These are phyloP conservation scores for Globomyces pollinis-pini DNA, from an alignment of 192 early-diverging fungal genomes.

Conservation along the genomic window DNA sequence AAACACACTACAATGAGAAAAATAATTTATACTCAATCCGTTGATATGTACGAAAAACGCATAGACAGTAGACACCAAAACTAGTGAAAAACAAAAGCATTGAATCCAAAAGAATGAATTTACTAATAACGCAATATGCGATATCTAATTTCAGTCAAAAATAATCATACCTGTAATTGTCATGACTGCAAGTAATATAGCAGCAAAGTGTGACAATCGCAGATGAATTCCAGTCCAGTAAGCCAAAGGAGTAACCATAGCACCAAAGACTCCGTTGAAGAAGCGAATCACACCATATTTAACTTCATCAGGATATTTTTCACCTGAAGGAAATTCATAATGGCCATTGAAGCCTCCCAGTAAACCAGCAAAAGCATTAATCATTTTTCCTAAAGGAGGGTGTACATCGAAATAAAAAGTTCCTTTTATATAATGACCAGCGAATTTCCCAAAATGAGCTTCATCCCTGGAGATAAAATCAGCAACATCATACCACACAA, in stretches of 20 bases:
- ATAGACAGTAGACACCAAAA: constrained; percentile 56
- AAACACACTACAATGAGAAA: too few relatives aligned
- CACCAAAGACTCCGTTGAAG: constrained; percentile 83
- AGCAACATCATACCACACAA: too few relatives aligned
- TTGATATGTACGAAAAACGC: constrained; percentile 69
- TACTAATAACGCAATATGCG: constrained; percentile 67
- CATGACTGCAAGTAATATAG: constrained; percentile 70
- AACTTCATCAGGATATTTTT: constrained; percentile 68
- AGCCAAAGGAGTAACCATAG: constrained; percentile 77
- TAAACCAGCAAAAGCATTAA: constrained; percentile 75
- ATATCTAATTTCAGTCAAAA: constrained; percentile 47
- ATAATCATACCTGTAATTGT: constrained; percentile 36
- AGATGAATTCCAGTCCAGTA: constrained; percentile 79
- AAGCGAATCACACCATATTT: constrained; percentile 85
- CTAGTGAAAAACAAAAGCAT: constrained; percentile 89
- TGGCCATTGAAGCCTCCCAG: constrained; percentile 80
- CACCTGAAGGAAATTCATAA: constrained; percentile 76
- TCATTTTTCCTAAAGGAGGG: constrained; percentile 95
- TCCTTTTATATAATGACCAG: constrained; percentile 81
- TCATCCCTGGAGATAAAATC: too few relatives aligned
- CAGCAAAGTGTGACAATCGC: constrained; percentile 55
- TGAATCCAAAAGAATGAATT: constrained; percentile 92
- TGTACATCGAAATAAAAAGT: constrained; percentile 98
- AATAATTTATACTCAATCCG: too few relatives aligned
- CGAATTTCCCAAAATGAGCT: constrained; percentile 79